Evolutionary conservation across 768 basidiomycete species (phyloP), one percentile per base, ranked within the genome.

Genomic region (Podaxis mareebaensis): DNA sequence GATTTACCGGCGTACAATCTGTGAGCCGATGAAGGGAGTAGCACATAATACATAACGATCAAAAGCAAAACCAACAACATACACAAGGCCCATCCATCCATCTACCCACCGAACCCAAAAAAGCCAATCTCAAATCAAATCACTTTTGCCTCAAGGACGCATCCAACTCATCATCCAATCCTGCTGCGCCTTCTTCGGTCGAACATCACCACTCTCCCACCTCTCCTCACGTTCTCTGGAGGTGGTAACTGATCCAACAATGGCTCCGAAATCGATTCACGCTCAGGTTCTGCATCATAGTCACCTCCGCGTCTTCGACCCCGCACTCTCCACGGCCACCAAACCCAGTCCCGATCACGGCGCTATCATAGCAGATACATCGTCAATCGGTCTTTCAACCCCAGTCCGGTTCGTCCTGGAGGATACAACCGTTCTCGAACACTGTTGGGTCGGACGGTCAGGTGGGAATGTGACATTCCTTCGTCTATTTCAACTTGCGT

Each of bases 121-220:
- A 15, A 55, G 38, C 15, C 8, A 39, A 54, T 17, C n/a, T 3
- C 3, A n/a, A 39, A 20, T 20, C 33, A 11, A 4, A 44, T 62
- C 28, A 61, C 7, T 26, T 40, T 36, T 51, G 58, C n/a, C 84
- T 85, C 66, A 91, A 72, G 74, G 93, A 93, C 17, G 88, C 88
- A 36, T 94, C 92, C 53, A 94, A 77, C 69, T 95, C 92, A 54
- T 88, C 91, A 66, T 95, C 92, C 40, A 95, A 77, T 93, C 91
- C 74, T 90, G 84, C 70, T 87, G 86, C 0, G 85, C 90, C 73
- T 85, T 86, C 63, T 72, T 80, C 26, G 80, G 78, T 49, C 81
- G 76, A 40, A 76, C 73, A 61, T 71, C 66, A 72, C 76, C 69
- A 67, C 74, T 69, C 74, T 69, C 66, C 52, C 66, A 66, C 66